These are phyloP conservation scores for Penicillium sp. DNA, from an alignment of 2,329 filamentous ascomycete species.

Conservation along the genomic window DNA sequence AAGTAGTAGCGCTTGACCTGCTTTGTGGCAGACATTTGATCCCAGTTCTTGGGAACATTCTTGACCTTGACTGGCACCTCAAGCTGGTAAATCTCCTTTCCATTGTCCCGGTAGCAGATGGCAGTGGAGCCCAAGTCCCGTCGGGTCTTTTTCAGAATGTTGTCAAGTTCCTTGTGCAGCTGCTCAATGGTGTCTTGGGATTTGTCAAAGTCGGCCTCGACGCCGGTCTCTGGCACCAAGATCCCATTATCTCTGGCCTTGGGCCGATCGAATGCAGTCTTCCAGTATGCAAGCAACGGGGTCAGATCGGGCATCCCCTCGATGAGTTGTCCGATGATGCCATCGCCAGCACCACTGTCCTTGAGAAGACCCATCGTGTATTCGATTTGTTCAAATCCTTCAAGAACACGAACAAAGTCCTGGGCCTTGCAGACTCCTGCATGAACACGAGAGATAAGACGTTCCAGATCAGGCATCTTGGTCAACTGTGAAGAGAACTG, in stretches of 20 bases:
- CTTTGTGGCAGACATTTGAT: conserved; percentile 93
- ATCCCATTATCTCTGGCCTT: conserved; percentile 80
- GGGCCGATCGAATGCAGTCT: conserved; percentile 83
- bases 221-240: conserved; percentile 81
- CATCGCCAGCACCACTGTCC: conserved; percentile 75
- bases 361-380: conserved; percentile 85
- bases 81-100: conserved; percentile 96
- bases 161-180: conserved; percentile 74
- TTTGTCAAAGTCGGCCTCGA: conserved; percentile 90
- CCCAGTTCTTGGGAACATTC: conserved; percentile 81
- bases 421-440: conserved; percentile 87
- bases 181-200: conserved; percentile 78
- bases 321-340: conserved; percentile 83
- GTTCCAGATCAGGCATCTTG: conserved; percentile 92
- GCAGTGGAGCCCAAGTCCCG: conserved; percentile 74
- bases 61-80: conserved; percentile 87
- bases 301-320: conserved; percentile 83
- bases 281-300: conserved; percentile 80
- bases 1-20: conserved; percentile 95
- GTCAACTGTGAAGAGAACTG: conserved; percentile 86
- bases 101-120: conserved; percentile 80
- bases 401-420: conserved; percentile 90
- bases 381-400: conserved; percentile 97
- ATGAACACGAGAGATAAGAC: conserved; percentile 92
- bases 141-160: conserved; percentile 73